These are phyloP conservation scores for Phytophthora syringae DNA, from an alignment of 352 stramenopile species.

Conservation along the genomic window DNA sequence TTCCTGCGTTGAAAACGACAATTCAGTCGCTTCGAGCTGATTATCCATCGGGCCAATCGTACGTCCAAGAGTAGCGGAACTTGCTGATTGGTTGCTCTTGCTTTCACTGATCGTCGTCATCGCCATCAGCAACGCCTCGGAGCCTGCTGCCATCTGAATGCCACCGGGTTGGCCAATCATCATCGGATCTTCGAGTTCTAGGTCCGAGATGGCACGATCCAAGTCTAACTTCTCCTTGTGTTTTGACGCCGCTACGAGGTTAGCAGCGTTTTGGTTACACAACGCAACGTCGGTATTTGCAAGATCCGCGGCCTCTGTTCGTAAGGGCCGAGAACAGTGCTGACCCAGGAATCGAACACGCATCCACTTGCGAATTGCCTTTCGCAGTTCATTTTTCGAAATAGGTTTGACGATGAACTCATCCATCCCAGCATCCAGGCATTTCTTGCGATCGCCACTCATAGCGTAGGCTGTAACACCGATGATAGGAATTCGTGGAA, in stretches of 20 bases:
- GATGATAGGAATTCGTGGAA: constrained; percentile 81
- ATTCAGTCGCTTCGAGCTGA: constrained; percentile 8
- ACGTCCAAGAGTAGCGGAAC: constrained; percentile 47
- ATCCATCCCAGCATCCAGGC: constrained; percentile 84
- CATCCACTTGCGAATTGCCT: constrained; percentile 85
- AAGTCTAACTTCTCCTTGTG: constrained; percentile 84
- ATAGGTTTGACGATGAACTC: constrained; percentile 91
- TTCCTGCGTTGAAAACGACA: constrained; percentile 27
- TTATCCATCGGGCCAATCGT: constrained; percentile 32
- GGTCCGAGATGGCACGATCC: constrained; percentile 79
- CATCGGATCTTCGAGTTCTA: constrained; percentile 88
- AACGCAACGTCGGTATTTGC: constrained; percentile 10
- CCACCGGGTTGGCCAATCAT: constrained; percentile 67
- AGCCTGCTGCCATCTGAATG: constrained; percentile 45
- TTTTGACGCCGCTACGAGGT: constrained; percentile 72
- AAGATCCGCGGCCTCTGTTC: constrained; percentile 17
- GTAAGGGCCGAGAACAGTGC: constrained; percentile 37
- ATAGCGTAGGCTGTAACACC: constrained; percentile 88
- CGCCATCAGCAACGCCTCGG: constrained; percentile 54
- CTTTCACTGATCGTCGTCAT: constrained; percentile 63
- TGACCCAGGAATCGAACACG: constrained; percentile 68
- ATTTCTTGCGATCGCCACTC: constrained; percentile 85
- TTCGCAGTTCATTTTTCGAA: constrained; percentile 64
- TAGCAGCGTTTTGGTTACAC: constrained; percentile 49
- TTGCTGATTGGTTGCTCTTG: constrained; percentile 52